Base-by-base conservation (phyloP, 2,329 filamentous ascomycete species). In the Rugonectria rugulosa region DNA sequence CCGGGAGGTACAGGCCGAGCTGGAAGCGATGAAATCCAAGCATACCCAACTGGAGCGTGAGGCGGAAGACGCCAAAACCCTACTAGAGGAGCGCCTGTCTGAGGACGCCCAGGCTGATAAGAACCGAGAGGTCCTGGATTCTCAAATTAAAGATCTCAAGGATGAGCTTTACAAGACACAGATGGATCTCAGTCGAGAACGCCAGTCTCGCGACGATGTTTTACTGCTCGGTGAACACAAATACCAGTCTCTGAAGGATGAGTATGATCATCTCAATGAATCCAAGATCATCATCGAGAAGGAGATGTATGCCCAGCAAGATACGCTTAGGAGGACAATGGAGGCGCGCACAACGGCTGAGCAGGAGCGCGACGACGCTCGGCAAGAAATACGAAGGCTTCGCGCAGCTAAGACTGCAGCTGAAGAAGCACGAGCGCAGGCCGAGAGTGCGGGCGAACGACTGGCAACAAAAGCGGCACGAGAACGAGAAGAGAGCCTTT, bases 251-350 rank as follows among this genome's bases (percentile, higher is more conserved):
- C 80, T 99, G 57, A 88, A 93, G 70, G 88, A 93, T 21, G 92
- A 98, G 62, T 96, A 88, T 65, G 88, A 96, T 44, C 85, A 86
- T 27, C 81, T 98, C 27, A 97, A 97, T 66, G 92, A 97, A 61
- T 88, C 92, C 23, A 99, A 99, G 74, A 97, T 97, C 67, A 96
- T 88, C 41, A 97, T 99, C 60, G 94, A 99, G 74, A 98, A 97
- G 73, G 94, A 98, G 74, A 88, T 99, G 72, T 98, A 98, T 71
- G 89, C 91, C 5, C 94, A 98, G 70, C 93, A 97, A 72, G 94
- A 99, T 70, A 90, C 91, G 10, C 83, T 97, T 40, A 87, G 95
- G 31, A 87, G 94, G 50, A 91, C 92, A 10, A 91, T 89, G 63
- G 92, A 97, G 72, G 89, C 91, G 41, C 86, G 91, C 26, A 82